Base-by-base conservation (phyloP, 2,329 filamentous ascomycete genomes). In the Biscogniauxia marginata region DNA sequence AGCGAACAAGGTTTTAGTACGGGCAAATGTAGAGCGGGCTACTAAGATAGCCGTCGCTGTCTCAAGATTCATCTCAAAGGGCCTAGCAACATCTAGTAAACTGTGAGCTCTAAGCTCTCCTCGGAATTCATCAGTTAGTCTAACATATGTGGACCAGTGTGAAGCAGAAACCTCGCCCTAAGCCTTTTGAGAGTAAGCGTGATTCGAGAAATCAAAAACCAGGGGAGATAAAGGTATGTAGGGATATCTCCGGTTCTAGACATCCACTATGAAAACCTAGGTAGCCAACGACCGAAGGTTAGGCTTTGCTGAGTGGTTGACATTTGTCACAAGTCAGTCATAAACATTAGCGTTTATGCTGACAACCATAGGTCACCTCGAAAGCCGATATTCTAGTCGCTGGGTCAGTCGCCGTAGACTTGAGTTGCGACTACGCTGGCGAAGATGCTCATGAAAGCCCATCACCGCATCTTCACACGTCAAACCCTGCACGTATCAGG, bases 391-490 rank as follows among this genome's bases (percentile, higher is more conserved):
- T 97, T n/a, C 76, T 97, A 23, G 91, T 97, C 46, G 90, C 92
- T 51, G 93, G 93, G n/a, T 91, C 91, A 11, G 83, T 98, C 24
- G 93, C 93, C 16, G 80, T 96, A 59, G 93, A 98, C 72, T 79
- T 95, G 34, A 89, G 87, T 62, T 97, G 93, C 77, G 89, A 97
- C 71, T 95, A 88, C 62, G 63, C 64, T 19, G 71, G 68, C 24
- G 63, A 67, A 49, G 64, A 66, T 45, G 53, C 66, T 2, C 52
- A 62, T 30, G 65, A 60, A 56, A 60, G 70, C 45, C 62, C 67
- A 7, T 70, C 73, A 4, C 81, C 86, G 5, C 75, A 81, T 50
- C 77, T 87, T 39, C 84, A 93, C 57, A 96, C 92, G 0, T 98
- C 93, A 0, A 98, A 98, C 67, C 90, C 90, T 49, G 86, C 92